Percentiles rank a stretch among this genome's conserved stretches.
Evolutionary conservation across 2,329 filamentous ascomycete species (phyloP).

Genomic region (Claviceps digitariae): DNA sequence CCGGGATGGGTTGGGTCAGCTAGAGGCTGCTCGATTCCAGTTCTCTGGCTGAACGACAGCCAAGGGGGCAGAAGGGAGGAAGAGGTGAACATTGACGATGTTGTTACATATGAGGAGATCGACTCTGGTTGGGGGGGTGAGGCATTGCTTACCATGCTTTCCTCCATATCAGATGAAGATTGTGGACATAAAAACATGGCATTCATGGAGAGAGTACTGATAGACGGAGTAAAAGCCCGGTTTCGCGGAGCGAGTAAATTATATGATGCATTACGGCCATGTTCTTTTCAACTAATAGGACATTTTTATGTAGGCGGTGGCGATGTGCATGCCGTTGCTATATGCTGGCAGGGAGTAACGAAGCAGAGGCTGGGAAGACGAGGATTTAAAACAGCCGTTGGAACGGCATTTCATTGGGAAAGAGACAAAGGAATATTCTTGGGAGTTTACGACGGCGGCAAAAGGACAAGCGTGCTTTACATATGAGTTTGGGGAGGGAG

Average conservation of each 20-base stretch:
- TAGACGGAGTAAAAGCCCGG: not conserved
- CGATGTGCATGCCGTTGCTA: not conserved
- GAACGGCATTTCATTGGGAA: not conserved
- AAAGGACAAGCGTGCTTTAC: constrained; percentile 4
- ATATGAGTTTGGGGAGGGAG: not conserved
- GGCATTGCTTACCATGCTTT: not conserved
- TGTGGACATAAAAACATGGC: not conserved
- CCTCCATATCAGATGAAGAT: not conserved
- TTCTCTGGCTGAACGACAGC: constrained; percentile 45
- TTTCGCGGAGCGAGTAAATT: not conserved
- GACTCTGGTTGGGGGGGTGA: not conserved
- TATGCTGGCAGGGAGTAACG: constrained; percentile 1
- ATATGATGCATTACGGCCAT: not conserved
- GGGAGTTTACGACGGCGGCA: constrained; percentile 1
- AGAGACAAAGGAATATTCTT: not conserved
- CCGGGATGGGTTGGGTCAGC: constrained; percentile 71
- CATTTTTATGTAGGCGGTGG: not conserved
- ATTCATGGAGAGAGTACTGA: not conserved
- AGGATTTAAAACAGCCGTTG: not conserved
- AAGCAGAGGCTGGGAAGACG: not conserved
- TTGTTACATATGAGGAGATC: not conserved
- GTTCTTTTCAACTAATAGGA: not conserved
- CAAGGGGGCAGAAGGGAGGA: not conserved
- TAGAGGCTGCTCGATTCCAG: constrained; percentile 79
- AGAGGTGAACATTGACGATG: not conserved